A percentile compares a stretch with the other conserved stretches of the same genome.
These are phyloP conservation scores for Apiospora pterosperma DNA, from an alignment of 2,329 filamentous ascomycete species.

Conservation along the genomic window DNA sequence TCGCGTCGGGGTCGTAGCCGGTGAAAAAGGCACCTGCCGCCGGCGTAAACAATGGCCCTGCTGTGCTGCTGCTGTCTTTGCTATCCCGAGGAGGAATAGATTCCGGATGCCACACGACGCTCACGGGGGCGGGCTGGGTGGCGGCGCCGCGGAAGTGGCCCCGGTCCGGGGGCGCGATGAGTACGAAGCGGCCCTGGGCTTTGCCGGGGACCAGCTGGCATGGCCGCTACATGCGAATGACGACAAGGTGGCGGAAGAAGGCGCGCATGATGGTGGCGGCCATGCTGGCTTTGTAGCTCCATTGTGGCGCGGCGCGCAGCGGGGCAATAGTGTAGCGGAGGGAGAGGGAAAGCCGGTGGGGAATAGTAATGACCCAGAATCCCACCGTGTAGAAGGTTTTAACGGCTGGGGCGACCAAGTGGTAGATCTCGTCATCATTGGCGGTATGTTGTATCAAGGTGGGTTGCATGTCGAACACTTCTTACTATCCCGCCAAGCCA, in stretches of 20 bases:
- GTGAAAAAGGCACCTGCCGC: slow-evolving; percentile 15
- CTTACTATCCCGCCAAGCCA: no score
- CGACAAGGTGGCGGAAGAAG: slow-evolving; percentile 9
- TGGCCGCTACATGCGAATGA: slow-evolving; percentile 10
- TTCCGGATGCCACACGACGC: slow-evolving; percentile 13
- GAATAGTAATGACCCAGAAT: background rate
- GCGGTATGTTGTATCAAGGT: no score
- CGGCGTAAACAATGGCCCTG: slow-evolving; percentile 9
- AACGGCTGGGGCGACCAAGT: slow-evolving; percentile 11
- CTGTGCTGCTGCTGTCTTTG: background rate
- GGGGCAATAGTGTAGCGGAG: slow-evolving; percentile 10
- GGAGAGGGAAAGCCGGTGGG: slow-evolving; percentile 10
- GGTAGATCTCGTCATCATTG: slow-evolving; percentile 8
- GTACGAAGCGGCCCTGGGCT: slow-evolving; percentile 10
- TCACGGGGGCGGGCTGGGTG: slow-evolving; percentile 12
- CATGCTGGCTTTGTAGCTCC: slow-evolving; percentile 12
- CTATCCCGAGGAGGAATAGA: background rate
- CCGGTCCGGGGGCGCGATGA: slow-evolving; percentile 7
- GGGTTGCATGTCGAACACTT: no score
- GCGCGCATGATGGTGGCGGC: slow-evolving; percentile 7
- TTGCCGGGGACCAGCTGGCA: slow-evolving; percentile 10
- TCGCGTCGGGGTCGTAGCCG: slow-evolving; percentile 11
- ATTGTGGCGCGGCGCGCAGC: slow-evolving; percentile 14
- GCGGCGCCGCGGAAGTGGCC: slow-evolving; percentile 8
- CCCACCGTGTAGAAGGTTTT: slow-evolving; percentile 8